Percentiles rank a stretch among this genome's conserved stretches.
phyloP scores from a whole-genome alignment of 352 stramenopile species.

The Globisporangium spinosum region DNA sequence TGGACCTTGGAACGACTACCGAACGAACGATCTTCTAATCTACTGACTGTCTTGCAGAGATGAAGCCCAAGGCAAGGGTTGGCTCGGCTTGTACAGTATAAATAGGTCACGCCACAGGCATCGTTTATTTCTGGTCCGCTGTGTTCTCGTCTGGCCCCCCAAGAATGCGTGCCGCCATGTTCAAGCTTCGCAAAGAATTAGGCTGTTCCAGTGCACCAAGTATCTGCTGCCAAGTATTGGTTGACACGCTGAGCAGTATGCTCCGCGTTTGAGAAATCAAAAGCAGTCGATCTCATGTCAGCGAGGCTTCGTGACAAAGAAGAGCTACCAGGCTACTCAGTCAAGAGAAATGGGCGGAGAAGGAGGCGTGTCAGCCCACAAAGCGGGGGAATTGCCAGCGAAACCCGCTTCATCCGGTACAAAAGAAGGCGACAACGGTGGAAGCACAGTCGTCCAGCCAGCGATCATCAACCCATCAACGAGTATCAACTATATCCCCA shows the following conservation, averaged over 20 bases:
- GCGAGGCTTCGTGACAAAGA: not conserved
- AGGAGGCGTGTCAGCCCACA: not conserved
- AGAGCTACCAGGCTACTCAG: not conserved
- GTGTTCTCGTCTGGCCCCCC: no score
- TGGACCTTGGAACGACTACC: not conserved
- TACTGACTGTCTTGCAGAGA: not conserved
- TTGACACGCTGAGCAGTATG: not conserved
- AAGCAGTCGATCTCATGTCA: not conserved
- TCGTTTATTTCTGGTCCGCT: no score
- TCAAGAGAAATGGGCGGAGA: not conserved
- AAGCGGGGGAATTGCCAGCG: not conserved
- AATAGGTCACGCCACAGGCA: no score
- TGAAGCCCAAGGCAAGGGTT: not conserved
- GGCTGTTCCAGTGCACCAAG: not conserved
- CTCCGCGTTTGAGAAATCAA: slow-evolving; percentile 1
- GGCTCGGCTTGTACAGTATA: not conserved
- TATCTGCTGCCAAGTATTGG: not conserved
- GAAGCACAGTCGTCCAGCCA: not conserved
- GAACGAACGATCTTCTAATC: not conserved
- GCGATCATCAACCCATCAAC: not conserved
- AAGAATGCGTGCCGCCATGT: no score
- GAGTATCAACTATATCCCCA: not conserved
- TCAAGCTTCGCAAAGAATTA: not conserved
- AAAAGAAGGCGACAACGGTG: not conserved
- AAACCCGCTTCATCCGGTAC: not conserved